Conservation (phyloP, 345 rosid species). For the Citrus australasica region DNA sequence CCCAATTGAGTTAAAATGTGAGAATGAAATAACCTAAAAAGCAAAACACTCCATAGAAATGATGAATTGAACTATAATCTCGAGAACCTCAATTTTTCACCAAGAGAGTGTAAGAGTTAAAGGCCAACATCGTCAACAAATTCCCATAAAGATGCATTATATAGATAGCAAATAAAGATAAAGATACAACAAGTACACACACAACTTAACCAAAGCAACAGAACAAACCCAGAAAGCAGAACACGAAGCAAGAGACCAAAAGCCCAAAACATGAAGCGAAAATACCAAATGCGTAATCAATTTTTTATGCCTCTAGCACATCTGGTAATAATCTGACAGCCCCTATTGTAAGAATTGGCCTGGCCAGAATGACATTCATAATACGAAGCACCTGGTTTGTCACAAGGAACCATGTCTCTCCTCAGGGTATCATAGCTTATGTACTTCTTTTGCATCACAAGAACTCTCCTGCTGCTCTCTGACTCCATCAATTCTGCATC, state of each 20-base stretch:
- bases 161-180: slow-evolving; percentile 4
- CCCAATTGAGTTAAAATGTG: not conserved
- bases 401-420: slow-evolving; percentile 91
- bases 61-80: not conserved
- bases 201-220: slow-evolving; percentile 4
- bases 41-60: not conserved
- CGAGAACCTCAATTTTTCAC: not conserved
- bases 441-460: slow-evolving; percentile 58
- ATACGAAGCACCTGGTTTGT: slow-evolving; percentile 84
- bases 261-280: not conserved
- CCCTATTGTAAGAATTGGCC: slow-evolving; percentile 64
- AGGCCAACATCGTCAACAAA: slow-evolving; percentile 2
- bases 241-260: not conserved
- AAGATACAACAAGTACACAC: slow-evolving; percentile 9
- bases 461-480: slow-evolving; percentile 64
- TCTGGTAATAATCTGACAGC: slow-evolving; percentile 76
- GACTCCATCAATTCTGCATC: slow-evolving; percentile 63
- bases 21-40: not conserved
- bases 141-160: slow-evolving; percentile 18
- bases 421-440: slow-evolving; percentile 84
- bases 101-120: not conserved
- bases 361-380: slow-evolving; percentile 64
- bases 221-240: slow-evolving; percentile 19
- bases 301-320: slow-evolving; percentile 62
- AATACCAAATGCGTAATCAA: slow-evolving; percentile 15